Percentiles rank a stretch among this genome's conserved stretches.
Evolutionary conservation across 768 basidiomycete species (phyloP).

Genomic region (Mycena epipterygia): DNA sequence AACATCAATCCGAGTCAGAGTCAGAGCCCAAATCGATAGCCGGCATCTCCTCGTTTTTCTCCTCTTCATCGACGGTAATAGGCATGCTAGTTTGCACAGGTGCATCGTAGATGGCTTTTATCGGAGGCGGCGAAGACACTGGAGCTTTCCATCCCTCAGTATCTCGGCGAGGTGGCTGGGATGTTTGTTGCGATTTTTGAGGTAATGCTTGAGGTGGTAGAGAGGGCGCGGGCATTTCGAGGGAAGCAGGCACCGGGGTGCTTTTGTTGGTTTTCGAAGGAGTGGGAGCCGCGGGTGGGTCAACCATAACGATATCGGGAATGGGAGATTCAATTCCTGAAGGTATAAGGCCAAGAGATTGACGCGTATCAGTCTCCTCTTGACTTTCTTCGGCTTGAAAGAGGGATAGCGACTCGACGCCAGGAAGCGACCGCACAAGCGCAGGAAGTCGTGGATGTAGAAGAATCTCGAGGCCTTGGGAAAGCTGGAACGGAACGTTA

Average conservation of each 20-base stretch:
- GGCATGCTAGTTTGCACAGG: constrained; percentile 3
- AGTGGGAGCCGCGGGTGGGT: constrained; percentile 2
- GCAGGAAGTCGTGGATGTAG: constrained; percentile 88
- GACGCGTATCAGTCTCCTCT: constrained; percentile 68
- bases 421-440: constrained; percentile 75
- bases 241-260: neutral
- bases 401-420: constrained; percentile 71
- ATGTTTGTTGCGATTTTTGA: neutral
- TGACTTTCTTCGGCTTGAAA: constrained; percentile 73
- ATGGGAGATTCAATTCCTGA: too few relatives aligned
- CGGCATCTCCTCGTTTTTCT: constrained; percentile 84
- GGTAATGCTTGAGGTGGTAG: neutral
- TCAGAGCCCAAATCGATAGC: constrained; percentile 84
- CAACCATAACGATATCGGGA: constrained; percentile 28
- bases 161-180: neutral
- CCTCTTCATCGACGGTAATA: constrained; percentile 50
- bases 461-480: constrained; percentile 68
- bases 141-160: neutral
- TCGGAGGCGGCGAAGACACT: neutral
- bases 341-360: constrained; percentile 56
- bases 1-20: constrained; percentile 67
- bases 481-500: constrained; percentile 35
- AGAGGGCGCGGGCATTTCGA: neutral
- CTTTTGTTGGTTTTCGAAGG: neutral
- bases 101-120: neutral